Base-by-base conservation (phyloP, 2,329 filamentous ascomycete species). In the Alternaria incomplexa region DNA sequence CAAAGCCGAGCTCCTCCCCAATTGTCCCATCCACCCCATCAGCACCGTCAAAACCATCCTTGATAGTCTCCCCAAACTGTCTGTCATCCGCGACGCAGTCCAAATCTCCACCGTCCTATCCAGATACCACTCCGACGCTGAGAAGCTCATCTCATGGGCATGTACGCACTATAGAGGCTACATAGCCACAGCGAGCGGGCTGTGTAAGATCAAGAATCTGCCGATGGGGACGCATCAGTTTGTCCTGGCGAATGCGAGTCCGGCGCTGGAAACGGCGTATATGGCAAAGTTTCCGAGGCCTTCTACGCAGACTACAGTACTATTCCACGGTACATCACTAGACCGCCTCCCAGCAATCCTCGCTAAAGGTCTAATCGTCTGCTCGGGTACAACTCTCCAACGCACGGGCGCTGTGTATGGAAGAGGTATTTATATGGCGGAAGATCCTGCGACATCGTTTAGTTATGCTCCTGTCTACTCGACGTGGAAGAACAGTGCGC, bases 281-380 rank as follows among this genome's bases (percentile, higher is more conserved):
- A 50, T 67, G 2, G 30, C 62, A 6, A 72, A 58, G 13, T 22
- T 73, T 0, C 56, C 65, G 4, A 55, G 46, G 1, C 6, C 47
- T 28, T 63, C 61, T 12, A 32, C 68, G 7, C 55, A 62, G 10
- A 72, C 73, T 1, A 71, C 56, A 5, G 69, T 79, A 1, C 64
- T 79, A 6, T 79, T 79, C 52, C 77, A 79, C 56, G 77, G 77
- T 43, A 78, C 77, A 2, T 68, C 71, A 3, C 63, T 77, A 12
- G 73, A 77, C 53, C 73, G 77, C 13, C 72, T 79, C 23, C 73
- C 75, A 6, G 62, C 65, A 13, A 79, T 79, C 50, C 68, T 79
- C 4, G 57, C 66, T 0, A 70, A 77, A 47, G 77, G 77, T 5
- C 66, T 79, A 0, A 55, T 58, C 5, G 54, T 74, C 11, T 69